Base-by-base conservation (phyloP, 768 basidiomycete genomes). In the Tricholoma sp. region DNA sequence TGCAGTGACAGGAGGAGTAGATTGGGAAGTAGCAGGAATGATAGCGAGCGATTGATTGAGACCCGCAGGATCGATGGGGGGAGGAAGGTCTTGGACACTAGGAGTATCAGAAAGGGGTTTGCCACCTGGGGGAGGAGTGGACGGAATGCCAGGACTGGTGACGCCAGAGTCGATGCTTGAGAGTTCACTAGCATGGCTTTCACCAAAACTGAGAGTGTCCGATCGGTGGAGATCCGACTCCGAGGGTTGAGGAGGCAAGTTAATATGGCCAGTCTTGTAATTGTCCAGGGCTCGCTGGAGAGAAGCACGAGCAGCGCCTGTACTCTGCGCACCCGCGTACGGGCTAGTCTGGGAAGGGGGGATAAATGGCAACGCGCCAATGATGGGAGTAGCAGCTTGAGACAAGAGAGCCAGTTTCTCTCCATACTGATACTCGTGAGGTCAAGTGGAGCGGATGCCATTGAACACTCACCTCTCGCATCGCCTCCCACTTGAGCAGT, bases 131-230 rank as follows among this genome's bases (percentile, higher is more conserved):
- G 79, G 80, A 10, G 83, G 76, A 1, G 79, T 76, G 39, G 77
- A 21, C 2, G 79, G 71, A n/a, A 77, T 66, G 47, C 68, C 68
- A 18, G 74, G 71, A 56, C 74, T 71, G 49, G 60, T 63, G 35
- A 62, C 52, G 0, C 68, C 66, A 11, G 77, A 66, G 50, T 71
- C 71, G 52, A 91, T 83, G 61, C 74, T 77, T 16, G 79, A 79
- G 34, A 94, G 76, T 71, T 93, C 91, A 34, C 72, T 77, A 0
- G 87, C 88, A 64, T 94, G 91, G 37, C 85, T 92, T 70, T 87
- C 88, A 18, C 91, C 91, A 66, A 94, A 94, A 70, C 88, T 91
- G 56, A 82, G 82, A 0, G 88, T 89, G 64, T 93, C 88, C 3
- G 86, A 86, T 58, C 85, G 76, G 58, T 79, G 77, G 39, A 90